phyloP scores from a whole-genome alignment of 2,329 filamentous ascomycete genomes.

The Metarhizium humberi region DNA sequence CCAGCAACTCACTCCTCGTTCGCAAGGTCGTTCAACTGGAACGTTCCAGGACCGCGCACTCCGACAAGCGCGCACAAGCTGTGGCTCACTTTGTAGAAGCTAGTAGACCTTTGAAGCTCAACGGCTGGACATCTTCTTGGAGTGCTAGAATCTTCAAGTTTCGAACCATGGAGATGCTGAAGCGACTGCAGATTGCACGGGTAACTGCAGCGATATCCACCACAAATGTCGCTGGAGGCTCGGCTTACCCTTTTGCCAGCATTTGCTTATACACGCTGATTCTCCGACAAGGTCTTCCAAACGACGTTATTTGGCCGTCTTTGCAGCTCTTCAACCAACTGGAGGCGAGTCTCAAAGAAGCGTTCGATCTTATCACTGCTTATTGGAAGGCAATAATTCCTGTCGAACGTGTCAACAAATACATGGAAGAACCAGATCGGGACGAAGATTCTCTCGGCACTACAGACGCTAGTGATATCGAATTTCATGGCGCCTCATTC shows the following conservation, averaged over 20 bases:
- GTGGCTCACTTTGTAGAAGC: slow-evolving; percentile 82
- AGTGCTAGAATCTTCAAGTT: slow-evolving; percentile 26
- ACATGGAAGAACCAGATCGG: slow-evolving; percentile 80
- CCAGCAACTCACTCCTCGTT: slow-evolving; percentile 59
- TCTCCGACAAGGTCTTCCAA: slow-evolving; percentile 55
- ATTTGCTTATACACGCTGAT: slow-evolving; percentile 75
- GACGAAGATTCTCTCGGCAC: slow-evolving; percentile 35
- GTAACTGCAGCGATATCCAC: slow-evolving; percentile 46
- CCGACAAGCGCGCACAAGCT: slow-evolving; percentile 69
- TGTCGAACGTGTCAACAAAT: slow-evolving; percentile 70
- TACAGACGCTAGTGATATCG: slow-evolving; percentile 27
- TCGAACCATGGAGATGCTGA: slow-evolving; percentile 25
- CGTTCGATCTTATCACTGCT: slow-evolving; percentile 67
- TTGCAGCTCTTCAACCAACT: slow-evolving; percentile 72
- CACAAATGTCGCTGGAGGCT: slow-evolving; percentile 61
- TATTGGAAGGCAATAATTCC: slow-evolving; percentile 78
- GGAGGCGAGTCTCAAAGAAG: slow-evolving; percentile 61
- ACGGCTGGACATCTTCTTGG: slow-evolving; percentile 30
- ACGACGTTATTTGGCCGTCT: slow-evolving; percentile 81
- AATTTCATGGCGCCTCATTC: slow-evolving; percentile 59
- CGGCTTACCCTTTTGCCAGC: slow-evolving; percentile 68
- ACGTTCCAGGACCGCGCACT: slow-evolving; percentile 58
- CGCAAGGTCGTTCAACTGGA: slow-evolving; percentile 59
- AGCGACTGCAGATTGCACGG: slow-evolving; percentile 26
- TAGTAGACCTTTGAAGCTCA: slow-evolving; percentile 54